Percentiles rank a stretch among this genome's conserved stretches.
Conservation (phyloP, 345 rosid genomes). For the Stellera chamaejasme region DNA sequence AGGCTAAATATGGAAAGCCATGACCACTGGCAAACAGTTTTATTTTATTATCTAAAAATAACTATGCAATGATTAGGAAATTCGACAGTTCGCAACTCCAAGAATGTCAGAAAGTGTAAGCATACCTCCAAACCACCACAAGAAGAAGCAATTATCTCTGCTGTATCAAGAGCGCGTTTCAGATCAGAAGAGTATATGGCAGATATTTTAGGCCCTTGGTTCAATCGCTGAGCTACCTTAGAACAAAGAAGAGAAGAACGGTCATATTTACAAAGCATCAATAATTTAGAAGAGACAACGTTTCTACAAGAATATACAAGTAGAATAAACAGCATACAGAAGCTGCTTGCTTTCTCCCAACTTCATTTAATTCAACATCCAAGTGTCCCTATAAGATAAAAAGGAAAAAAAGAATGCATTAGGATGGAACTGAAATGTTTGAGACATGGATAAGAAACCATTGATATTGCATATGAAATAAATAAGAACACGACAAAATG, state of each 20-base stretch:
- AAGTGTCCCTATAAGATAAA: conserved; percentile 50
- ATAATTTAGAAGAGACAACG: not conserved
- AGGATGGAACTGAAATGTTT: too few species aligned
- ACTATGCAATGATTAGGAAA: too few species aligned
- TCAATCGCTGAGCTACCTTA: conserved; percentile 64
- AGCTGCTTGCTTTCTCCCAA: conserved; percentile 68
- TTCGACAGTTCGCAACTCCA: not conserved
- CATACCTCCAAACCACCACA: conserved; percentile 59
- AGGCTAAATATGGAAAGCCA: too few species aligned
- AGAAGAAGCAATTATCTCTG: conserved; percentile 52
- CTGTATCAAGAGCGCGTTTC: conserved; percentile 78
- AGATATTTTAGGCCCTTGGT: conserved; percentile 50
- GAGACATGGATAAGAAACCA: not conserved
- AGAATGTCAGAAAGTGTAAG: not conserved
- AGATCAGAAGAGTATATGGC: conserved; percentile 75
- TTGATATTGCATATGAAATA: too few species aligned
- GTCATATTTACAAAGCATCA: conserved; percentile 1
- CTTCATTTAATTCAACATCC: conserved; percentile 74
- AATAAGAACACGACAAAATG: not conserved
- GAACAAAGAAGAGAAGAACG: conserved; percentile 2
- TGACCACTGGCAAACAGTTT: too few species aligned
- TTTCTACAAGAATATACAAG: too few species aligned
- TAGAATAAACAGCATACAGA: conserved; percentile 27
- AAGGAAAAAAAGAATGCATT: not conserved
- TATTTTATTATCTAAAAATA: too few species aligned